A percentile compares a stretch with the other conserved stretches of the same genome.
phyloP scores from a whole-genome alignment of 108 stramenopile species.

The Skeletonema potamos region DNA sequence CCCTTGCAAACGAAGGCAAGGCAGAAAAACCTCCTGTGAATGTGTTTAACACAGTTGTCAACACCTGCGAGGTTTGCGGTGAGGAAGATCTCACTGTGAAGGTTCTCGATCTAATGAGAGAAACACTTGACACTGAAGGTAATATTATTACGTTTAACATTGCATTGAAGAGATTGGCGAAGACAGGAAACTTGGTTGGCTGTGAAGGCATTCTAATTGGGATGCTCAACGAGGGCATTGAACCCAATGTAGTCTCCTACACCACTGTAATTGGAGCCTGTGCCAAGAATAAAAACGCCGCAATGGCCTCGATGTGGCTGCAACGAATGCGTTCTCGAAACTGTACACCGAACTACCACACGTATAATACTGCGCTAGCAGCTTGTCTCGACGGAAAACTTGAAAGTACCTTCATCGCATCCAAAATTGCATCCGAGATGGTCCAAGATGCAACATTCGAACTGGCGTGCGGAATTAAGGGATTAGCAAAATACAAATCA shows the following conservation, averaged over 20 bases:
- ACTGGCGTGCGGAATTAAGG: constrained; percentile 51
- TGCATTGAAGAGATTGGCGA: constrained; percentile 88
- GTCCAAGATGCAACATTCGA: constrained; percentile 64
- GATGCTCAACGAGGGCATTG: constrained; percentile 80
- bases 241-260: constrained; percentile 87
- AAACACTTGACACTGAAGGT: constrained; percentile 81
- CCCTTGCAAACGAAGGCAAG: constrained; percentile 58
- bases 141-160: constrained; percentile 91
- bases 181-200: constrained; percentile 62
- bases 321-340: constrained; percentile 78
- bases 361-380: constrained; percentile 85
- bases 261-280: constrained; percentile 88
- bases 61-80: constrained; percentile 88
- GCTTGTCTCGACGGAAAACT: constrained; percentile 83
- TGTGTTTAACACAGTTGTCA: constrained; percentile 86
- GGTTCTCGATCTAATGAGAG: constrained; percentile 83
- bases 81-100: constrained; percentile 82
- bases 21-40: constrained; percentile 79
- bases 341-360: constrained; percentile 78
- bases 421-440: constrained; percentile 77
- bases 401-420: constrained; percentile 66
- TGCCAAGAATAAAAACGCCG: constrained; percentile 66
- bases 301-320: constrained; percentile 75
- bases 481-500: constrained; percentile 60
- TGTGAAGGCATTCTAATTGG: constrained; percentile 88